These are phyloP conservation scores for Chytriomyces confervae DNA, from an alignment of 192 early-diverging fungal species.

Conservation along the genomic window DNA sequence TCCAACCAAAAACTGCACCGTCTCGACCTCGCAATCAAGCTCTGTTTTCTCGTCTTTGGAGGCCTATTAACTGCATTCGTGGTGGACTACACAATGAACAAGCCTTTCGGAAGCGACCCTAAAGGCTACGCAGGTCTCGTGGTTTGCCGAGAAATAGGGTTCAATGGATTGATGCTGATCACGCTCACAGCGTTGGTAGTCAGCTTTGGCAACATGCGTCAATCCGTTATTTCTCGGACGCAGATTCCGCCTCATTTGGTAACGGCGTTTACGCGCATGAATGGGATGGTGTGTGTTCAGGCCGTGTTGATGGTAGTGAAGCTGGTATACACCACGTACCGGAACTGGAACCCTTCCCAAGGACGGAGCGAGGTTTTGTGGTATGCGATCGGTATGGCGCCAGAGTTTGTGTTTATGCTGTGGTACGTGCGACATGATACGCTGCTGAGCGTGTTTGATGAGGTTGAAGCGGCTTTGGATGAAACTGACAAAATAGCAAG, in stretches of 20 bases:
- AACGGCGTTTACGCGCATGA: not conserved
- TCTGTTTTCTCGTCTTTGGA: not conserved
- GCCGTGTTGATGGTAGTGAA: not conserved
- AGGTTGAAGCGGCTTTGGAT: not conserved
- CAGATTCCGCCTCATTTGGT: not conserved
- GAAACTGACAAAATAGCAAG: too few relatives aligned
- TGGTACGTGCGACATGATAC: not conserved
- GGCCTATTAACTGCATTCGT: not conserved
- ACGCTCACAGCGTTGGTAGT: not conserved
- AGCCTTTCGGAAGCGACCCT: not conserved
- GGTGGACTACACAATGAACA: not conserved
- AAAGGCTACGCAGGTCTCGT: not conserved
- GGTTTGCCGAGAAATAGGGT: not conserved
- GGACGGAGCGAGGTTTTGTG: not conserved
- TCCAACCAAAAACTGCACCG: not conserved
- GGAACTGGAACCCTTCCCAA: not conserved
- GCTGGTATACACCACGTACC: not conserved
- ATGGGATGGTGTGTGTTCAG: not conserved
- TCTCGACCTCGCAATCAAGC: not conserved
- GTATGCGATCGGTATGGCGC: not conserved
- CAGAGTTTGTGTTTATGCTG: not conserved
- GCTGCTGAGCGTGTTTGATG: not conserved
- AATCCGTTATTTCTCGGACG: too few relatives aligned
- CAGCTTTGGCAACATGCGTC: not conserved
- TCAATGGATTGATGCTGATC: not conserved